A percentile compares a stretch with the other conserved stretches of the same genome.
Evolutionary conservation across 2,329 filamentous ascomycete genomes (phyloP).

Genomic region (Drechslerella coelobrocha): DNA sequence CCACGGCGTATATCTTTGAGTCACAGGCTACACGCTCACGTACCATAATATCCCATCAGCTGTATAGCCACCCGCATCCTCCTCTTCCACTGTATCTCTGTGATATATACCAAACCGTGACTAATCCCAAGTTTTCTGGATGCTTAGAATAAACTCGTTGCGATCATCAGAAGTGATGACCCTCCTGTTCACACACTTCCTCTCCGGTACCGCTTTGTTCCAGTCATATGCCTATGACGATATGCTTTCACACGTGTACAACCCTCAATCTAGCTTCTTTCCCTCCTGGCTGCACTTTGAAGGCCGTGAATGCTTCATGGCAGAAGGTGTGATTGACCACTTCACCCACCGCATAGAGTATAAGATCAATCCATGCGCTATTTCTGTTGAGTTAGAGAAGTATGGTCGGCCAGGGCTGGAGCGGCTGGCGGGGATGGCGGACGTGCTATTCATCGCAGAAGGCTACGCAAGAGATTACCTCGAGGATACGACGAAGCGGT

Average conservation of each 20-base stretch:
- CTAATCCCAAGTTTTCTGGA: too few relatives aligned
- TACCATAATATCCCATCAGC: constrained; percentile 51
- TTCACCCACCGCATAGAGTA: constrained; percentile 15
- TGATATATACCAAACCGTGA: neutral
- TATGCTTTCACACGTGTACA: constrained; percentile 44
- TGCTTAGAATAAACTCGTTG: constrained; percentile 20
- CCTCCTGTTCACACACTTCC: constrained; percentile 43
- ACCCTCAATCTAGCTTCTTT: constrained; percentile 39
- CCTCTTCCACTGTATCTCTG: neutral
- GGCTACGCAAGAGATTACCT: constrained; percentile 38
- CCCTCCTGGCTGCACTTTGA: constrained; percentile 52
- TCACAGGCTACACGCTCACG: constrained; percentile 43
- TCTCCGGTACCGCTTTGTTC: constrained; percentile 29
- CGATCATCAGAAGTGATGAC: constrained; percentile 29
- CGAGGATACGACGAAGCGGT: constrained; percentile 7
- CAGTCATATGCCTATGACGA: constrained; percentile 34
- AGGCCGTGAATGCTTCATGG: constrained; percentile 51
- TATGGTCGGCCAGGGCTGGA: constrained; percentile 48
- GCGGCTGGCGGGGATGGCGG: constrained; percentile 35
- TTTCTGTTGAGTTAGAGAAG: constrained; percentile 52
- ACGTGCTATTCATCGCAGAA: constrained; percentile 50
- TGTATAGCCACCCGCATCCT: constrained; percentile 21
- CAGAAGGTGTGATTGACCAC: constrained; percentile 39
- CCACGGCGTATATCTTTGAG: constrained; percentile 52
- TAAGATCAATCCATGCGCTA: constrained; percentile 9